A percentile compares a stretch with the other conserved stretches of the same genome.
Conservation (phyloP, 768 basidiomycete genomes). For the Obba rivulosa region DNA sequence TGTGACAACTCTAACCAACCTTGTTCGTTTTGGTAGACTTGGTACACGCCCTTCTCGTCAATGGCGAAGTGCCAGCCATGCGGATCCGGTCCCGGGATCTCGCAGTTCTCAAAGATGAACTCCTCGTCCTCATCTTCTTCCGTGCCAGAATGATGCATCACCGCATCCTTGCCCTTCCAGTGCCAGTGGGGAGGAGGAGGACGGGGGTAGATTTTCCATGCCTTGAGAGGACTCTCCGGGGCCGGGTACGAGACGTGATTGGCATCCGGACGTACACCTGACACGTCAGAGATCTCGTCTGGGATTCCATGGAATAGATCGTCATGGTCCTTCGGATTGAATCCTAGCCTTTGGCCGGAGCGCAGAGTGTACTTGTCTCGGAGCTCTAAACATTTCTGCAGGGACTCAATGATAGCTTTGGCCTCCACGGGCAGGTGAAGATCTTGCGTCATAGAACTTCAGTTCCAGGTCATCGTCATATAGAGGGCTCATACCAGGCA, state of each 20-base stretch:
- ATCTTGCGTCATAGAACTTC: no score
- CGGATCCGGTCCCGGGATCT: conserved; percentile 58
- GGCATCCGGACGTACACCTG: conserved; percentile 62
- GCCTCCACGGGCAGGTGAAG: conserved; percentile 14
- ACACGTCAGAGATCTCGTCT: conserved; percentile 56
- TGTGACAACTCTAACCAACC: conserved; percentile 20
- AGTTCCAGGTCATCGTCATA: no score
- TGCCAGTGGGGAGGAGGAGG: conserved; percentile 98
- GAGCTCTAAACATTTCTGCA: conserved; percentile 82
- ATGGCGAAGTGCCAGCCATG: conserved; percentile 59
- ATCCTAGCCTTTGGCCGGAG: conserved; percentile 88
- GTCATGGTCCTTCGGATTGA: conserved; percentile 92
- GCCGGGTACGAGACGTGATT: conserved; percentile 26
- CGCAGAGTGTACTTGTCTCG: conserved; percentile 93
- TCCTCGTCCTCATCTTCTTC: conserved; percentile 33
- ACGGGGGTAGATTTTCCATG: conserved; percentile 88
- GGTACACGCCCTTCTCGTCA: conserved; percentile 88
- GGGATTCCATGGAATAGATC: conserved; percentile 65
- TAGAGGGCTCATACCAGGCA: neutral
- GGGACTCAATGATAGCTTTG: conserved; percentile 51
- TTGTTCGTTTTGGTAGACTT: conserved; percentile 57
- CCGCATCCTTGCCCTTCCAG: conserved; percentile 48
- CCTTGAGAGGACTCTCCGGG: conserved; percentile 32
- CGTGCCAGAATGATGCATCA: conserved; percentile 12
- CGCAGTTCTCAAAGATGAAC: conserved; percentile 67